A percentile compares a stretch with the other conserved stretches of the same genome.
These are phyloP conservation scores for Rhizophora apiculata DNA, from an alignment of 345 rosid species.

Conservation along the genomic window DNA sequence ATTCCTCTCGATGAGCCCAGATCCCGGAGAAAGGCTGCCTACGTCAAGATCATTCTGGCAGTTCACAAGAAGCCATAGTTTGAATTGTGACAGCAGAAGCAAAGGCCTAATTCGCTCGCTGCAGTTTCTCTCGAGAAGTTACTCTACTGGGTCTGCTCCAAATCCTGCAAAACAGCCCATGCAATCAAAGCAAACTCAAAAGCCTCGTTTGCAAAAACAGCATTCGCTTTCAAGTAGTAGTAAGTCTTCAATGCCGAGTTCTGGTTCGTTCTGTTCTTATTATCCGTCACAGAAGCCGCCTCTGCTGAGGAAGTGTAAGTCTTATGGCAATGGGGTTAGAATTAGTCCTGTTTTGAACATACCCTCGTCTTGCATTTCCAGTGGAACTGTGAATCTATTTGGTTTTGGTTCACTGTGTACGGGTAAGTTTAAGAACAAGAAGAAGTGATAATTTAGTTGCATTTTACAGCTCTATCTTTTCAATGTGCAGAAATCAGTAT, in stretches of 20 bases:
- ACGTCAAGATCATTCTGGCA: conserved; percentile 55
- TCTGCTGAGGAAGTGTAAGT: conserved; percentile 44
- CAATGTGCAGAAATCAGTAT: conserved; percentile 31
- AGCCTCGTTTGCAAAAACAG: conserved; percentile 48
- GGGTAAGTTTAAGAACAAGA: conserved; percentile 66
- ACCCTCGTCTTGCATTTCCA: conserved; percentile 60
- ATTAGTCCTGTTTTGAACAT: conserved; percentile 71
- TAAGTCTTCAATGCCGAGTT: conserved; percentile 40
- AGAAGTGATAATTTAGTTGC: conserved; percentile 26
- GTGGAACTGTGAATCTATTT: conserved; percentile 54
- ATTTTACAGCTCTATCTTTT: conserved; percentile 22
- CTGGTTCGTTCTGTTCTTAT: conserved; percentile 28
- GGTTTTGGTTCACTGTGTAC: conserved; percentile 76
- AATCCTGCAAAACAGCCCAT: conserved; percentile 42
- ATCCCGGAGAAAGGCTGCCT: conserved; percentile 33
- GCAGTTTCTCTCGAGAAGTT: conserved; percentile 71
- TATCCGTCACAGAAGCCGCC: conserved; percentile 40
- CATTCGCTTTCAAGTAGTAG: conserved; percentile 42
- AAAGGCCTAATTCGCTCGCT: conserved; percentile 59
- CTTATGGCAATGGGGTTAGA: conserved; percentile 53
- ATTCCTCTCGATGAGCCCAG: conserved; percentile 43
- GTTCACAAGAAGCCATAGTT: conserved; percentile 81
- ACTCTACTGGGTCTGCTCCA: conserved; percentile 82
- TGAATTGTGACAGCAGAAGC: conserved; percentile 59
- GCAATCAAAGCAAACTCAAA: conserved; percentile 38